Evolutionary conservation across 2,329 filamentous ascomycete species (phyloP).

Genomic region (Boeremia exigua): DNA sequence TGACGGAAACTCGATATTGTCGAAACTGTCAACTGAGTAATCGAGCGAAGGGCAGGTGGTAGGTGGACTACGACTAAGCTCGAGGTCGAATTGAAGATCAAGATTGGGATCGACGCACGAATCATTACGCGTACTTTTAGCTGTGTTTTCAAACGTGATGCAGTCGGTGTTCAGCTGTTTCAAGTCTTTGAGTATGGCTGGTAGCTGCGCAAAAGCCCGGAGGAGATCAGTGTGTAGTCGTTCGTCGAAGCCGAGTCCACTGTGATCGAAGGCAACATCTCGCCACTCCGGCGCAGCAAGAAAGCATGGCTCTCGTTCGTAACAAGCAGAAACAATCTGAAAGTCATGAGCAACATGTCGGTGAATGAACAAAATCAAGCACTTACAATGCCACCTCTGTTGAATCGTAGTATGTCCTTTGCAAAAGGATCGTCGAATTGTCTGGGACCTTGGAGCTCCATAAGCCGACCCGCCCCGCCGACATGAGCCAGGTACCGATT

Average conservation of each 20-base stretch:
- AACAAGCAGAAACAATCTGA: constrained; percentile 43
- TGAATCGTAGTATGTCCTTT: constrained; percentile 41
- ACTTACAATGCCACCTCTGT: constrained; percentile 40
- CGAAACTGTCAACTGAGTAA: constrained; percentile 25
- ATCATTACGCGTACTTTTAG: constrained; percentile 1
- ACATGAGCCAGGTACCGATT: constrained; percentile 43
- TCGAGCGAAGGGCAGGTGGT: constrained; percentile 29
- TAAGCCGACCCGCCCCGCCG: constrained; percentile 41
- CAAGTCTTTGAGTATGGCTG: constrained; percentile 35
- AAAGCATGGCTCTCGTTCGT: constrained; percentile 39
- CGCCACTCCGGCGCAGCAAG: constrained; percentile 39
- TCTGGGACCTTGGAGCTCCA: constrained; percentile 40
- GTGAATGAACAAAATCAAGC: neutral
- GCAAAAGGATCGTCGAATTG: constrained; percentile 37
- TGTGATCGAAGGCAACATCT: constrained; percentile 43
- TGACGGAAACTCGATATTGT: constrained; percentile 23
- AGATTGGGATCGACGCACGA: constrained; percentile 13
- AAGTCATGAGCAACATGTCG: neutral
- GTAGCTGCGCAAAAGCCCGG: constrained; percentile 36
- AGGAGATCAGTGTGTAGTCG: constrained; percentile 37
- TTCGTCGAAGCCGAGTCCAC: constrained; percentile 33
- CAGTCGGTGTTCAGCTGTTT: constrained; percentile 24
- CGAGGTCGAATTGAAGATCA: constrained; percentile 1
- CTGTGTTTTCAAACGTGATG: neutral
- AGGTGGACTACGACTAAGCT: constrained; percentile 15